Evolutionary conservation across 768 basidiomycete species (phyloP).

Genomic region (Macrocybe gigantea): DNA sequence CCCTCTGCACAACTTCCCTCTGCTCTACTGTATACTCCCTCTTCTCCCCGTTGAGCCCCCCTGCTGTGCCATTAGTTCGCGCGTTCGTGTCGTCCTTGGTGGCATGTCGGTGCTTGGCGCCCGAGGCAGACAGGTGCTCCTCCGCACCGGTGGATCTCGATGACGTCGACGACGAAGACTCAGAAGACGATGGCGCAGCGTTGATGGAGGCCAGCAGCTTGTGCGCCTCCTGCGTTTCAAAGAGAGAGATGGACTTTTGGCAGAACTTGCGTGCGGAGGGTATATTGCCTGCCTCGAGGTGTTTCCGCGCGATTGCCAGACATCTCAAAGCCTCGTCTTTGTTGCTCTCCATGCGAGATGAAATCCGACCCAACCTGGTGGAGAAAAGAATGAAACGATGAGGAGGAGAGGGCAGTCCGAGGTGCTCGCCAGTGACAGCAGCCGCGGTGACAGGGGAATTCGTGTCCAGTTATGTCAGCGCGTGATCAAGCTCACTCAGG

Average conservation of each 20-base stretch:
- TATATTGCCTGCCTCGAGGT: slow-evolving; percentile 66
- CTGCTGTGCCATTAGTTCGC: slow-evolving; percentile 42
- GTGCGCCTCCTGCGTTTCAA: slow-evolving; percentile 70
- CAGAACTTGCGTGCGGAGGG: slow-evolving; percentile 83
- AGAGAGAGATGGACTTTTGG: slow-evolving; percentile 80
- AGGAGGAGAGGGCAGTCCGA: too few relatives aligned
- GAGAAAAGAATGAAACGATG: slow-evolving; percentile 4
- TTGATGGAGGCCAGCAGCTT: slow-evolving; percentile 66
- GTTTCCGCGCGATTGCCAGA: slow-evolving; percentile 70
- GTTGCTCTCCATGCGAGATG: slow-evolving; percentile 68
- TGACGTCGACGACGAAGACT: slow-evolving; percentile 24
- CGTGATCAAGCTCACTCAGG: not conserved
- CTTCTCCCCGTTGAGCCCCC: slow-evolving; percentile 66
- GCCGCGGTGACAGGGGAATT: not conserved
- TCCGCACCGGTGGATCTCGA: slow-evolving; percentile 22
- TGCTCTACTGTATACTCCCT: slow-evolving; percentile 88
- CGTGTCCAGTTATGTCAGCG: not conserved
- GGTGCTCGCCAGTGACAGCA: not conserved
- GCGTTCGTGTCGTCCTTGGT: slow-evolving; percentile 19
- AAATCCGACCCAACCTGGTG: not conserved
- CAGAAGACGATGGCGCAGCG: slow-evolving; percentile 38
- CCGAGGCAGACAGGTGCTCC: slow-evolving; percentile 68
- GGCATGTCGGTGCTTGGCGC: slow-evolving; percentile 56
- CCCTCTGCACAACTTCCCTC: slow-evolving; percentile 74
- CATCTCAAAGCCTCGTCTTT: slow-evolving; percentile 86